Evolutionary conservation across 2,329 filamentous ascomycete species (phyloP).

Genomic region (Sphaerulina populicola): DNA sequence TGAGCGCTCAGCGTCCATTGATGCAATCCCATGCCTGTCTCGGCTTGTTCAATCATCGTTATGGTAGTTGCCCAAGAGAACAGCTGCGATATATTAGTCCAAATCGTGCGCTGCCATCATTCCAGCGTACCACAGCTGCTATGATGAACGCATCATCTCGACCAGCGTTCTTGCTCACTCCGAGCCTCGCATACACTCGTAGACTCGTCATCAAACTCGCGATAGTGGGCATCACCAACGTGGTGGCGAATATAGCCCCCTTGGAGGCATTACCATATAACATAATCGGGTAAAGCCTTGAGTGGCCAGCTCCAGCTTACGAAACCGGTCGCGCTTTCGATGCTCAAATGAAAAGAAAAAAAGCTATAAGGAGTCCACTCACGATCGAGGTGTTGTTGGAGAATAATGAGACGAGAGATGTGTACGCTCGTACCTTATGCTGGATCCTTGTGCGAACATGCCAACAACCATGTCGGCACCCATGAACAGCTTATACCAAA

Average conservation of each 20-base stretch:
- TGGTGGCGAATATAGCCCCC: slow-evolving; percentile 16
- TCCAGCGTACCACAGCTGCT: slow-evolving; percentile 4
- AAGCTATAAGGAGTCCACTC: neutral
- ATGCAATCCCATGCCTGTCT: slow-evolving; percentile 8
- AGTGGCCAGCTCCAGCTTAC: neutral
- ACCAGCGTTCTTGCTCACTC: slow-evolving; percentile 9
- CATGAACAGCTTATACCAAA: neutral
- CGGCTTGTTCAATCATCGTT: neutral
- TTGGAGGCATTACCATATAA: neutral
- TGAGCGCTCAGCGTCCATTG: slow-evolving; percentile 1
- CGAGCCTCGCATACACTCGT: slow-evolving; percentile 15
- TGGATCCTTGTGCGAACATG: neutral
- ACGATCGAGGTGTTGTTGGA: neutral
- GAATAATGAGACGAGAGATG: neutral
- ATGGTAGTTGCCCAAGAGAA: neutral
- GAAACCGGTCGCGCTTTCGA: neutral
- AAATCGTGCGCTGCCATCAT: neutral
- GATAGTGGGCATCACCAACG: slow-evolving; percentile 19
- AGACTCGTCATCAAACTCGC: slow-evolving; percentile 15
- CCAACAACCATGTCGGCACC: neutral
- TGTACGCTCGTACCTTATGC: neutral
- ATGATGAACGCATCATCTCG: slow-evolving; percentile 10
- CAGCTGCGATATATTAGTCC: neutral
- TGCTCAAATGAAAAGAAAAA: neutral
- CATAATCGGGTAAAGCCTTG: neutral